A percentile compares a stretch with the other conserved stretches of the same genome.
These are phyloP conservation scores for Posidonia oceanica DNA, from an alignment of 116 monocot species.

Conservation along the genomic window DNA sequence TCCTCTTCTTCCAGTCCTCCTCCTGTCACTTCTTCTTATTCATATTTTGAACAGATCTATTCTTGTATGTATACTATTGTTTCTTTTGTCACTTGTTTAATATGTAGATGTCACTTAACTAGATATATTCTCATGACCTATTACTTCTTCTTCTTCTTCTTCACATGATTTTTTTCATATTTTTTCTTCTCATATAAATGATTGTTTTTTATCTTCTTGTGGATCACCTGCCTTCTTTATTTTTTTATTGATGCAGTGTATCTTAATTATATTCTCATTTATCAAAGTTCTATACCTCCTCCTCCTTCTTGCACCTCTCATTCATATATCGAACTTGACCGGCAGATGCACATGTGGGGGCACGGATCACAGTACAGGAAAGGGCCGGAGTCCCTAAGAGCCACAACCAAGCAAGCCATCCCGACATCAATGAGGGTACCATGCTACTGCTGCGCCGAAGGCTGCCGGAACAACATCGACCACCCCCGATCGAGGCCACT, in stretches of 20 bases:
- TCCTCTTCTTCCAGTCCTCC: no score
- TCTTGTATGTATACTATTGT: not conserved
- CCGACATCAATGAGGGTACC: constrained; percentile 51
- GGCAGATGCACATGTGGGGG: constrained; percentile 88
- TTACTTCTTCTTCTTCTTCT: not conserved
- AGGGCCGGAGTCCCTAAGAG: constrained; percentile 47
- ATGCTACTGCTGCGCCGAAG: constrained; percentile 88
- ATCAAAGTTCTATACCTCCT: not conserved
- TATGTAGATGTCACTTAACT: no score
- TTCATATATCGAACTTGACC: not conserved
- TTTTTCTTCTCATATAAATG: not conserved
- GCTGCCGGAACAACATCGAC: constrained; percentile 92
- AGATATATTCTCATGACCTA: no score
- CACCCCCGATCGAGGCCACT: constrained; percentile 75
- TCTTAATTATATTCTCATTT: no score
- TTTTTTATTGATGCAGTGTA: not conserved
- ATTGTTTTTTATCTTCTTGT: not conserved
- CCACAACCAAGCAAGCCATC: constrained; percentile 16
- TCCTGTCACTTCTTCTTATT: not conserved
- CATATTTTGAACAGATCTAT: not conserved
- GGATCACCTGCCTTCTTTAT: not conserved
- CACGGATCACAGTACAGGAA: constrained; percentile 73
- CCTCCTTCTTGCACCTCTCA: no score
- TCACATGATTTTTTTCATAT: not conserved
- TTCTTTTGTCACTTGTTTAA: no score